phyloP scores from a whole-genome alignment of 805 yeast species.

The Cyberlindnera subsufficiens region DNA sequence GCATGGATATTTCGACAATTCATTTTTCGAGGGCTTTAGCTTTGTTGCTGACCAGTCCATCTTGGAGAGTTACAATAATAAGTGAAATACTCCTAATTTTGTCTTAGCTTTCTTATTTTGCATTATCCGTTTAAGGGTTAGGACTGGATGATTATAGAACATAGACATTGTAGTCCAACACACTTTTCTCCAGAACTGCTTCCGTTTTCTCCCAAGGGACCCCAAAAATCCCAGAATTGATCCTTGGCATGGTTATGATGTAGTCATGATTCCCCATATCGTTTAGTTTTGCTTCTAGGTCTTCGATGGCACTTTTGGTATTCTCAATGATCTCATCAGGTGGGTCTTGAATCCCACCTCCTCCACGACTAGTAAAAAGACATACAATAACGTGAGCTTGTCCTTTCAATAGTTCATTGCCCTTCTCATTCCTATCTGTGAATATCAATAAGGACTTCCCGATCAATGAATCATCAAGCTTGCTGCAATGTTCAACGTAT shows the following conservation, averaged over 20 bases:
- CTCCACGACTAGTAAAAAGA: constrained; percentile 62
- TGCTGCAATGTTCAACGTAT: constrained; percentile 31
- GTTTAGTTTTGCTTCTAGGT: constrained; percentile 36
- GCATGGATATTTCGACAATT: constrained; percentile 3
- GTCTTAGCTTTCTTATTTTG: not conserved
- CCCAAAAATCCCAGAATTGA: constrained; percentile 73
- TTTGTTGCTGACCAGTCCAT: constrained; percentile 36
- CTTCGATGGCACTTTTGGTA: constrained; percentile 45
- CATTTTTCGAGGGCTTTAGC: constrained; percentile 38
- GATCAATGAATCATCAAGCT: constrained; percentile 29
- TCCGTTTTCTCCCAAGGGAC: constrained; percentile 79
- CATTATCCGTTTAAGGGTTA: not conserved
- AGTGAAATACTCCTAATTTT: not conserved
- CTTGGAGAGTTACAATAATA: constrained; percentile 21
- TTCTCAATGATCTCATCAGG: constrained; percentile 41
- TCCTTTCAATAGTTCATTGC: constrained; percentile 18
- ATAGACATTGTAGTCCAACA: constrained; percentile 40
- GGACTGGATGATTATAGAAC: constrained; percentile 23
- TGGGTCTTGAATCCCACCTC: constrained; percentile 35
- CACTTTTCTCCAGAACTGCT: constrained; percentile 32
- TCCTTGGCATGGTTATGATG: constrained; percentile 60
- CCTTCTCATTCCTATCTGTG: constrained; percentile 26
- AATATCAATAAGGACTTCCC: constrained; percentile 51
- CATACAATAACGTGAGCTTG: constrained; percentile 42
- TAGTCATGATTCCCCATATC: not conserved